Evolutionary conservation across 169 alveolate species (phyloP), one percentile per base, ranked within the genome.

Genomic region (Plasmodium cynomolgi): DNA sequence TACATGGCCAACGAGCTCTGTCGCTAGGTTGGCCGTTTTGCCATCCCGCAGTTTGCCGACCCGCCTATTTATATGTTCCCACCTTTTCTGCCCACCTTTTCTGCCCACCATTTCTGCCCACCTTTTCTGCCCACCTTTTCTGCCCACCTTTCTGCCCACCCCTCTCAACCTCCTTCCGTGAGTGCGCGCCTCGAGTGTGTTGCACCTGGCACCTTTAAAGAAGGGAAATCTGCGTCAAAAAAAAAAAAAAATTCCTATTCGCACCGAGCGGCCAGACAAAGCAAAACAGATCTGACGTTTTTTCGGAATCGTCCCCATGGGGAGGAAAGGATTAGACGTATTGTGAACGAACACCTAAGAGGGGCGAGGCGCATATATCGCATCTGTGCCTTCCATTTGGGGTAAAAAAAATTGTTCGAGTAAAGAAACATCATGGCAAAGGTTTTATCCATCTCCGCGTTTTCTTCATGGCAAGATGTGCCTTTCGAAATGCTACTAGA

Each of bases 1-100:
- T 86, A 86, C 31, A 56, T 86, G 82, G 20, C 81, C 2, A 77
- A 58, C 13, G 81, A 77, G 62, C 37, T 86, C 8, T 37, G 68
- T 20, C 5, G 71, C 37, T 75, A 77, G 58, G 56, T 62, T 71
- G 1, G 75, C 34, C 58, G 58, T 44, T 44, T 44, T 44, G 58
- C 58, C 13, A 20, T 62, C 3, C 13, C n/a, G 4, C 34, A n/a
- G 13, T n/a, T 62, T 62, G 37, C n/a, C 11, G 9, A n/a, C 33
- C 33, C 9, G 6, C 75, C 34, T 62, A 62, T 62, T 0, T 11
- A 23, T 68, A 8, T 29, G 39, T 68, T 6, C 75, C 4, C 77
- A 5, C 13, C 8, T 68, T 68, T 68, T 5, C 31, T 68, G n/a
- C n/a, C n/a, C 77, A 29, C 77, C 77, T 26, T 68, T 68, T 29